phyloP scores from a whole-genome alignment of 1,284 basidiomycete species.

The Moniliophthora roreri region DNA sequence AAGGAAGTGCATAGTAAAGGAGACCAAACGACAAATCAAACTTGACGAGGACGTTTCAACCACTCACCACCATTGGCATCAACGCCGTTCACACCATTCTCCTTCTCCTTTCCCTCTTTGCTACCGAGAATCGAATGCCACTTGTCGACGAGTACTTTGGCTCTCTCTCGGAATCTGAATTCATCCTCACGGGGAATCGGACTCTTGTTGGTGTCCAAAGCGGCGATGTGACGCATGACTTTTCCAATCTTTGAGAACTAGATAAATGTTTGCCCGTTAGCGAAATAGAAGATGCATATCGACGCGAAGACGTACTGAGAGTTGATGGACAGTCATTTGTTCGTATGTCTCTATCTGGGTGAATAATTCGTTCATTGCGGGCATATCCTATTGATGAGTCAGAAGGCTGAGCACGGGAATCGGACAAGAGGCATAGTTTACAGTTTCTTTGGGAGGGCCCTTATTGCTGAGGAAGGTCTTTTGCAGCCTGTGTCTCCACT shows the following conservation, averaged over 20 bases:
- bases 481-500: constrained; percentile 91
- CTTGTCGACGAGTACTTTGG: constrained; percentile 69
- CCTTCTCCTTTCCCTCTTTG: constrained; percentile 34
- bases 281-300: constrained; percentile 22
- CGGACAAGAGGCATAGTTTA: constrained; percentile 26
- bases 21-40: not conserved
- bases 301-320: constrained; percentile 54
- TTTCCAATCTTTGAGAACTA: constrained; percentile 97
- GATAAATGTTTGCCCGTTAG: constrained; percentile 14
- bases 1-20: no score
- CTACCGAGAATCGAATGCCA: constrained; percentile 68
- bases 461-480: constrained; percentile 78
- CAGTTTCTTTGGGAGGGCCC: constrained; percentile 59
- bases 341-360: constrained; percentile 83
- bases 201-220: constrained; percentile 63
- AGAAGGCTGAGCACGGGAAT: not conserved
- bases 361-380: constrained; percentile 75
- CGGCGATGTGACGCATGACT: constrained; percentile 93
- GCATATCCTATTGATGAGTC: constrained; percentile 66
- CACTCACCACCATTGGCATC: constrained; percentile 17
- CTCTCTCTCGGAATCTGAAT: constrained; percentile 84
- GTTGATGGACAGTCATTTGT: constrained; percentile 82
- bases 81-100: constrained; percentile 18
- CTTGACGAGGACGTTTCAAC: constrained; percentile 12
- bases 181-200: constrained; percentile 88